Percentiles rank a stretch among this genome's conserved stretches.
phyloP scores from a whole-genome alignment of 1,284 basidiomycete species.

The Sporisorium graminicola region DNA sequence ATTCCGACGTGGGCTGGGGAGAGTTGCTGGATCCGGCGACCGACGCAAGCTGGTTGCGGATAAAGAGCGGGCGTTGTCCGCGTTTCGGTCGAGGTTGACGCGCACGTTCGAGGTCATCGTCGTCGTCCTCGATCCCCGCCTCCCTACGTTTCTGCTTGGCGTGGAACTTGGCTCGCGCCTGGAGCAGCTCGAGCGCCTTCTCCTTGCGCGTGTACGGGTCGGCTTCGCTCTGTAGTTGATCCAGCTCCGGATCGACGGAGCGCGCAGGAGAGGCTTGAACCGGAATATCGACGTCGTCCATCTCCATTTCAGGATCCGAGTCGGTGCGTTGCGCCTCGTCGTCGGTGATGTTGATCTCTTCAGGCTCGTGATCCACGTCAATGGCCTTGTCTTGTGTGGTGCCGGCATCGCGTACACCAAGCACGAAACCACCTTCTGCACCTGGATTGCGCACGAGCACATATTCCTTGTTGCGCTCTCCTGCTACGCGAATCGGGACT shows the following conservation, averaged over 20 bases:
- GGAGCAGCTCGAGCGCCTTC: constrained; percentile 53
- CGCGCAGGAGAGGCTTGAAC: constrained; percentile 15
- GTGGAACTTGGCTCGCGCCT: constrained; percentile 55
- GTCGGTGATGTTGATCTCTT: constrained; percentile 45
- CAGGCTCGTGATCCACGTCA: constrained; percentile 73
- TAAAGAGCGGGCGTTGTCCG: constrained; percentile 44
- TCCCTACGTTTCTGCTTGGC: constrained; percentile 55
- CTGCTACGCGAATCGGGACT: constrained; percentile 91
- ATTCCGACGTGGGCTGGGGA: constrained; percentile 12
- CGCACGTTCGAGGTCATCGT: constrained; percentile 25
- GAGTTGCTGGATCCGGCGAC: constrained; percentile 6
- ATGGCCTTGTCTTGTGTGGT: constrained; percentile 83
- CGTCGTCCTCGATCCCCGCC: constrained; percentile 48
- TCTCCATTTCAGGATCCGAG: constrained; percentile 51
- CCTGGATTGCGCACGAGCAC: constrained; percentile 87
- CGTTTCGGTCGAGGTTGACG: constrained; percentile 23
- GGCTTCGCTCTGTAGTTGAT: constrained; percentile 40
- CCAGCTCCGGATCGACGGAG: constrained; percentile 49
- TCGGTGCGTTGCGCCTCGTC: constrained; percentile 39
- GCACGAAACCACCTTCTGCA: constrained; percentile 88
- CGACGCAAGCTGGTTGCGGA: constrained; percentile 15
- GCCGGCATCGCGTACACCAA: constrained; percentile 87
- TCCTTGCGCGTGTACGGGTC: constrained; percentile 57
- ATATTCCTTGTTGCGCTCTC: constrained; percentile 93
- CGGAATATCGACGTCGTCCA: constrained; percentile 65